Percentiles rank a stretch among this genome's conserved stretches.
Evolutionary conservation across 2,329 filamentous ascomycete species (phyloP).

Genomic region (Claviceps fusiformis): DNA sequence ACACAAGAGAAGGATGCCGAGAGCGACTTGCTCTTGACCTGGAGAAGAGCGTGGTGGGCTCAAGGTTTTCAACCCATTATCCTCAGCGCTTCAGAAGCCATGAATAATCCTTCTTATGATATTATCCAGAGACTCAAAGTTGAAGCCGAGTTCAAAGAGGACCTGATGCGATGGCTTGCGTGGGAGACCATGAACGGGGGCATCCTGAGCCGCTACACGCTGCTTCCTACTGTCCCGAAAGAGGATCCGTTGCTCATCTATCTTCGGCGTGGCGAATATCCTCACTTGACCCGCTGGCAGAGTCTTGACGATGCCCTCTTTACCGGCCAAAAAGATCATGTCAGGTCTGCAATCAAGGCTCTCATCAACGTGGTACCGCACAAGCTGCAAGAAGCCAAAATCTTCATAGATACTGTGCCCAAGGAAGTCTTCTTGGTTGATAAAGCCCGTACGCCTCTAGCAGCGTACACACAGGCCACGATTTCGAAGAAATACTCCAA

Average conservation of each 20-base stretch:
- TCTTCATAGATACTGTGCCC: slow-evolving; percentile 48
- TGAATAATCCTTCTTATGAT: slow-evolving; percentile 67
- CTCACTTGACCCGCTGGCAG: slow-evolving; percentile 60
- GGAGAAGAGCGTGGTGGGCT: slow-evolving; percentile 92
- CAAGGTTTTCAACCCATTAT: slow-evolving; percentile 81
- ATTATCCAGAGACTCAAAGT: slow-evolving; percentile 51
- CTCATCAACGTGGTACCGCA: slow-evolving; percentile 36
- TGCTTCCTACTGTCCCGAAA: slow-evolving; percentile 69
- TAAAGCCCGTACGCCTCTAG: slow-evolving; percentile 50
- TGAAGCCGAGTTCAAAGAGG: slow-evolving; percentile 47
- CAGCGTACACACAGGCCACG: slow-evolving; percentile 56
- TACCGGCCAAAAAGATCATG: slow-evolving; percentile 50
- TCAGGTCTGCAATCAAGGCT: slow-evolving; percentile 49
- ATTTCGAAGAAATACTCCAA: slow-evolving; percentile 54
- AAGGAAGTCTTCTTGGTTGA: slow-evolving; percentile 52
- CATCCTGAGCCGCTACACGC: slow-evolving; percentile 62
- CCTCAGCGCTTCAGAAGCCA: slow-evolving; percentile 65
- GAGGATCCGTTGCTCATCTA: slow-evolving; percentile 60
- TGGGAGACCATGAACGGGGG: slow-evolving; percentile 88
- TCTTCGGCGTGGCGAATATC: slow-evolving; percentile 63
- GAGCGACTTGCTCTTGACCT: slow-evolving; percentile 65
- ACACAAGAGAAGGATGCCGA: slow-evolving; percentile 56
- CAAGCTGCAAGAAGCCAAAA: slow-evolving; percentile 41
- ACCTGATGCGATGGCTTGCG: slow-evolving; percentile 75
- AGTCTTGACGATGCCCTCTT: slow-evolving; percentile 59